A percentile compares a stretch with the other conserved stretches of the same genome.
phyloP scores from a whole-genome alignment of 1,139 yeast genomes.

The Hansenula lynferdii region DNA sequence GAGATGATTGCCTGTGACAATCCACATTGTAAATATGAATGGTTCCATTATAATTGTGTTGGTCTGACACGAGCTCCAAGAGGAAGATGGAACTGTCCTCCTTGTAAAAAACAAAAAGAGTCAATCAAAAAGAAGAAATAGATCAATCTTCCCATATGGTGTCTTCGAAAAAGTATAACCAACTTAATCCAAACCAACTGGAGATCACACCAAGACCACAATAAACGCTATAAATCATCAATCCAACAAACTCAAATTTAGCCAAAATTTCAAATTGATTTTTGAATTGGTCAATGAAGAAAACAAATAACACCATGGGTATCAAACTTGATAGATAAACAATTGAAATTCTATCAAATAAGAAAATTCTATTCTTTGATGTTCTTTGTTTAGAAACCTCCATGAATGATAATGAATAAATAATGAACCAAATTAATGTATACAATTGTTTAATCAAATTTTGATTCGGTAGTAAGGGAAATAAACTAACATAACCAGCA shows the following conservation, averaged over 20 bases:
- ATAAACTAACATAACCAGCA: conserved; percentile 82
- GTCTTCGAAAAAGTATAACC: conserved; percentile 83
- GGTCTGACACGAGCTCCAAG: conserved; percentile 64
- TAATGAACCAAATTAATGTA: conserved; percentile 81
- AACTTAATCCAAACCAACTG: conserved; percentile 85
- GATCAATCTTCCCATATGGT: conserved; percentile 42
- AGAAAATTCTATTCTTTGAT: conserved; percentile 44
- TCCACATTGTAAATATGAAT: conserved; percentile 60
- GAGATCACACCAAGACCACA: conserved; percentile 82
- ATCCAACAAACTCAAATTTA: conserved; percentile 64
- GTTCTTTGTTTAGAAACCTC: conserved; percentile 52
- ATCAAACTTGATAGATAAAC: conserved; percentile 65
- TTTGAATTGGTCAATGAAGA: conserved; percentile 53
- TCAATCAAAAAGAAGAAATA: conserved; percentile 20
- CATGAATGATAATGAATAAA: conserved; percentile 66
- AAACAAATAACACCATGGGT: conserved; percentile 55
- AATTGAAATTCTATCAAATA: conserved; percentile 67
- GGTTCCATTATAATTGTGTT: conserved; percentile 80
- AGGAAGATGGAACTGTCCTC: conserved; percentile 74
- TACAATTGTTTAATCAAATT: conserved; percentile 69
- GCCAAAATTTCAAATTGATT: conserved; percentile 43
- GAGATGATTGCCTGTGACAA: conserved; percentile 82
- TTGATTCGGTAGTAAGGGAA: conserved; percentile 81
- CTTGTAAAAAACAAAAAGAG: conserved; percentile 36
- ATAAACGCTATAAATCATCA: conserved; percentile 82